Evolutionary conservation across 495 filamentous ascomycete species (phyloP).

Genomic region (Hypoxylon lenormandii): DNA sequence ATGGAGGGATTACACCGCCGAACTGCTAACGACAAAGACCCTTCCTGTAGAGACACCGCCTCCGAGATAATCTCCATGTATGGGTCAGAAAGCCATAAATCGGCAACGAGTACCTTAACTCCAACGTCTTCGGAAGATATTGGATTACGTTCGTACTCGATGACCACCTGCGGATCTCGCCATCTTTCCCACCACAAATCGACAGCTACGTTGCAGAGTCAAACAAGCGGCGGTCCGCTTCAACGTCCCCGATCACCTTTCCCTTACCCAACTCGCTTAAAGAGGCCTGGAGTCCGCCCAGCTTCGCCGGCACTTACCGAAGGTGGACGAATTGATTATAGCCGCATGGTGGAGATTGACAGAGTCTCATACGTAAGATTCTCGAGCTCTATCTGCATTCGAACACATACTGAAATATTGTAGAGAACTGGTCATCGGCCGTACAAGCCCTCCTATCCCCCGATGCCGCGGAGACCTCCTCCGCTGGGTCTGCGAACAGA

Average conservation of each 20-base stretch:
- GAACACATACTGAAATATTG: constrained; percentile 21
- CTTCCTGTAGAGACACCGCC: constrained; percentile 58
- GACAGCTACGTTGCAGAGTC: constrained; percentile 63
- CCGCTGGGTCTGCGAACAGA: constrained; percentile 51
- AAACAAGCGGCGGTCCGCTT: constrained; percentile 48
- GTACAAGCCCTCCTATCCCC: constrained; percentile 57
- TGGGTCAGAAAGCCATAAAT: constrained; percentile 59
- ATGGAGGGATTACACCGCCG: constrained; percentile 52
- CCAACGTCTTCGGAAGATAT: constrained; percentile 53
- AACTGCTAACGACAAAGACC: constrained; percentile 52
- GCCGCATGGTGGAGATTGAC: constrained; percentile 64
- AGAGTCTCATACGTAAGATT: constrained; percentile 58
- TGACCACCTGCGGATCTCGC: constrained; percentile 68
- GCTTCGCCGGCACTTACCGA: constrained; percentile 71
- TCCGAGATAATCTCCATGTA: constrained; percentile 64
- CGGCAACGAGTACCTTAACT: constrained; percentile 54
- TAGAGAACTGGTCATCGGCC: constrained; percentile 59
- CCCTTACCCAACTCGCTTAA: constrained; percentile 72
- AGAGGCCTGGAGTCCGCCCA: constrained; percentile 72
- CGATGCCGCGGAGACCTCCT: constrained; percentile 52
- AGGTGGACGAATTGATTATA: constrained; percentile 61
- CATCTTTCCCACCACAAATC: constrained; percentile 65
- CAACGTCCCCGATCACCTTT: constrained; percentile 72
- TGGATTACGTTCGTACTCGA: constrained; percentile 67
- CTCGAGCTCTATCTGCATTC: not conserved